These are phyloP conservation scores for Casuarina cunninghamiana DNA, from an alignment of 306 rosid species.

Conservation along the genomic window DNA sequence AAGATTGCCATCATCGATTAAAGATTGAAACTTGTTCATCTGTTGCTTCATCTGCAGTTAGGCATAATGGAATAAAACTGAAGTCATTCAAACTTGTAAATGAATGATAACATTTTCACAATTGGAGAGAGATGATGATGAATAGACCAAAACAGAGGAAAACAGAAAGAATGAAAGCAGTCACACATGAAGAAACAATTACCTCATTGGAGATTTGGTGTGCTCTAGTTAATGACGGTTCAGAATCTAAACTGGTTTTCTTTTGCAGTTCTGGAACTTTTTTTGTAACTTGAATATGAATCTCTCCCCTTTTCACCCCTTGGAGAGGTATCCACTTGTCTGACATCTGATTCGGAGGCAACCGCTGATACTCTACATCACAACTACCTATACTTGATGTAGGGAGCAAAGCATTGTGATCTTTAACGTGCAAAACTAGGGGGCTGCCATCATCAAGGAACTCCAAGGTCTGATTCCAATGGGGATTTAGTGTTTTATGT, in stretches of 20 bases:
- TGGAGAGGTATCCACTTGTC: conserved; percentile 99
- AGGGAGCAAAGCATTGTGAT: conserved; percentile 76
- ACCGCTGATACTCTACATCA: conserved; percentile 79
- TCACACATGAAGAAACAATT: conserved; percentile 21
- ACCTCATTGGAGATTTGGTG: conserved; percentile 77
- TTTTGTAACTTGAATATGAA: conserved; percentile 82
- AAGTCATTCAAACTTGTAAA: not conserved
- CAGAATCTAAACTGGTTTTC: conserved; percentile 61
- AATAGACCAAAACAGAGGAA: not conserved
- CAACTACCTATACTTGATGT: conserved; percentile 83
- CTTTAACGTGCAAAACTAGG: conserved; percentile 72
- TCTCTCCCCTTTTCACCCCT: conserved; percentile 86
- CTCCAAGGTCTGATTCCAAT: conserved; percentile 93
- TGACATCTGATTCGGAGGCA: conserved; percentile 75
- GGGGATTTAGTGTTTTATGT: conserved; percentile 75
- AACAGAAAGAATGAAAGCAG: not conserved
- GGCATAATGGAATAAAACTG: not conserved
- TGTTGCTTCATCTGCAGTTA: conserved; percentile 69
- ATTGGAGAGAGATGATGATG: not conserved
- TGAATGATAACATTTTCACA: not conserved
- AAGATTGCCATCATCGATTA: conserved; percentile 65
- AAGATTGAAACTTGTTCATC: conserved; percentile 55
- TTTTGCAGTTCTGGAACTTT: conserved; percentile 71
- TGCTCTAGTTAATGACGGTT: conserved; percentile 65
- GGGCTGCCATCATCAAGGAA: conserved; percentile 88